phyloP scores from a whole-genome alignment of 495 filamentous ascomycete species.

The Pyrenula aspistea region DNA sequence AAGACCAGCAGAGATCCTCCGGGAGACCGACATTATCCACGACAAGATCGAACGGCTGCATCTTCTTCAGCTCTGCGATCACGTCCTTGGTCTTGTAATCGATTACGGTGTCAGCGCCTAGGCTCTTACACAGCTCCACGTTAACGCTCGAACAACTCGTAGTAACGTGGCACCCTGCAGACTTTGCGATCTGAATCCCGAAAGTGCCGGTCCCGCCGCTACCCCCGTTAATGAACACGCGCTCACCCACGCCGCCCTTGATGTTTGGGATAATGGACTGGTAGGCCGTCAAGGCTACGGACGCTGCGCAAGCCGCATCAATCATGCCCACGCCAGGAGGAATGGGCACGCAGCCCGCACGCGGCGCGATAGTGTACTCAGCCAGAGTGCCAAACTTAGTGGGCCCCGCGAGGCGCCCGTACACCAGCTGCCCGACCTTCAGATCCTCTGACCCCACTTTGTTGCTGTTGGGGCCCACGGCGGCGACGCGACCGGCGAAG shows the following conservation, averaged over 20 bases:
- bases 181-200: constrained; percentile 46
- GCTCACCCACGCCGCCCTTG: constrained; percentile 31
- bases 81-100: constrained; percentile 42
- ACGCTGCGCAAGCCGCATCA: constrained; percentile 25
- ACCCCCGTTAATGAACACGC: constrained; percentile 49
- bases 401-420: constrained; percentile 30
- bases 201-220: constrained; percentile 39
- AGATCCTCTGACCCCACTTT: constrained; percentile 17
- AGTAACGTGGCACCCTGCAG: constrained; percentile 38
- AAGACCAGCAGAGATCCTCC: constrained; percentile 38
- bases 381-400: constrained; percentile 37
- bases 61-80: constrained; percentile 24
- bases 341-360: constrained; percentile 10
- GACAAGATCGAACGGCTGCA: constrained; percentile 29
- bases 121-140: constrained; percentile 30
- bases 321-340: constrained; percentile 28
- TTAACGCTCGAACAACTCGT: constrained; percentile 38
- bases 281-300: constrained; percentile 37
- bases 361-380: constrained; percentile 33
- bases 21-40: constrained; percentile 40
- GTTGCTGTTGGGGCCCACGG: constrained; percentile 15
- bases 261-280: constrained; percentile 36
- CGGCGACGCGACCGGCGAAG: constrained; percentile 47
- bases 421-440: constrained; percentile 41
- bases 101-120: constrained; percentile 47